Evolutionary conservation across 148 eudicot genomes (phyloP), one percentile per base, ranked within the genome.

Genomic region (Fagopyrum esculentum): DNA sequence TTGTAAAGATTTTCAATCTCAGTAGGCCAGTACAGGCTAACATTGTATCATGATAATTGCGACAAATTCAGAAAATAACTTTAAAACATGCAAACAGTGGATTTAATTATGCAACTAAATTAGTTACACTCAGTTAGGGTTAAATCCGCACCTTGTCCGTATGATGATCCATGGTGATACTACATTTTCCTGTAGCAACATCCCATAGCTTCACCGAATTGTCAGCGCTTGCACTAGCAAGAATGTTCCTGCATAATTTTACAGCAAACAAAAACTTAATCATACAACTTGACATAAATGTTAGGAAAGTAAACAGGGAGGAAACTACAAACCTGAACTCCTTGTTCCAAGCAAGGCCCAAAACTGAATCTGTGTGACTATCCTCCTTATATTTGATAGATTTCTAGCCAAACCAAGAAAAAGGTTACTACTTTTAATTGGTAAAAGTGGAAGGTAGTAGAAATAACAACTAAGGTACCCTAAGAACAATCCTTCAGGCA

Each of bases 201-300:
- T 95, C 98, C 98, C 97, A 95, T 80, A 95, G 82, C 85, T 95
- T 95, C 79, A 95, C 96, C 70, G 77, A 82, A 55, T 95, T 92
- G 83, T 95, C 98, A 52, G 93, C 96, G 81, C 97, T 89, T 63
- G 96, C 97, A 86, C 98, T 95, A 73, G 98, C 97, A 81, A 95
- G 92, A 75, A 90, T 83, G 77, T 92, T 95, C 84, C 98, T 94
- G 78, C 54, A 80, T 46, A 76, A 74, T 55, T 47, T 43, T 13
- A 71, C 56, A 76, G 50, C 61, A 64, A 66, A 59, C 17, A 55
- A 68, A 43, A 12, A 69, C 35, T 45, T 43, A 15, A 46, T 30
- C n/a, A 56, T n/a, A 75, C 50, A 19, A 10, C 74, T 66, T 6
- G 45, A 13, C 66, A 60, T 22, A 50, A 17, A 8, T 56, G 40